Evolutionary conservation across 306 rosid genomes (phyloP).

Genomic region (Gillenia trifoliata): DNA sequence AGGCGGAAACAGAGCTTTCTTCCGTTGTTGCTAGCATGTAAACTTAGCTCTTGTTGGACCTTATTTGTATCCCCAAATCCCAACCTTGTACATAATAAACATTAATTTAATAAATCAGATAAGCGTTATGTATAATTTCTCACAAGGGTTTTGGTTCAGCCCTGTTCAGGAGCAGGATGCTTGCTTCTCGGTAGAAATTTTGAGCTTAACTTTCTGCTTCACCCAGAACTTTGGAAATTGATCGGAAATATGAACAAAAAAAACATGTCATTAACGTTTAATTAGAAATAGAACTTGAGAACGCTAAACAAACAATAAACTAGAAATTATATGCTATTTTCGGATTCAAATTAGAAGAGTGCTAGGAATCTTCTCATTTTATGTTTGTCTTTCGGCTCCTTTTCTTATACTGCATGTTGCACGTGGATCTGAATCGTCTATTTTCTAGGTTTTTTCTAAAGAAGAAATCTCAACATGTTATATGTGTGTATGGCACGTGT

Average conservation of each 20-base stretch:
- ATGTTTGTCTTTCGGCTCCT: too few relatives aligned
- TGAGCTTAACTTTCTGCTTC: too few relatives aligned
- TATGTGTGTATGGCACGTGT: too few relatives aligned
- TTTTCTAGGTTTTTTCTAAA: too few relatives aligned
- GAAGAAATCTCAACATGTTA: too few relatives aligned
- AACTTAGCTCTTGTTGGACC: constrained; percentile 22
- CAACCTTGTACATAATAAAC: constrained; percentile 58
- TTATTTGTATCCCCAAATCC: constrained; percentile 13
- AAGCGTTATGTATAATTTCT: background rate
- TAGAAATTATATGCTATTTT: background rate
- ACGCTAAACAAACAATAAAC: background rate
- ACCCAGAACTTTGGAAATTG: background rate
- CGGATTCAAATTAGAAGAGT: too few relatives aligned
- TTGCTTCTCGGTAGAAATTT: background rate
- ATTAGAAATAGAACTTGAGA: background rate
- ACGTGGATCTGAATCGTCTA: too few relatives aligned
- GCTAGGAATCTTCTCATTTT: too few relatives aligned
- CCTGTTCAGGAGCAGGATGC: background rate
- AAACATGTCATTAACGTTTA: background rate
- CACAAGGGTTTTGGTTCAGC: background rate
- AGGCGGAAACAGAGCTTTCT: constrained; percentile 63
- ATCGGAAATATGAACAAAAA: background rate
- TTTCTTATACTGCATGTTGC: too few relatives aligned
- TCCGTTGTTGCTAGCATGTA: constrained; percentile 91
- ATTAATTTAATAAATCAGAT: constrained; percentile 32